Evolutionary conservation across 495 filamentous ascomycete species (phyloP).

Genomic region (Aspergillus egyptiacus): DNA sequence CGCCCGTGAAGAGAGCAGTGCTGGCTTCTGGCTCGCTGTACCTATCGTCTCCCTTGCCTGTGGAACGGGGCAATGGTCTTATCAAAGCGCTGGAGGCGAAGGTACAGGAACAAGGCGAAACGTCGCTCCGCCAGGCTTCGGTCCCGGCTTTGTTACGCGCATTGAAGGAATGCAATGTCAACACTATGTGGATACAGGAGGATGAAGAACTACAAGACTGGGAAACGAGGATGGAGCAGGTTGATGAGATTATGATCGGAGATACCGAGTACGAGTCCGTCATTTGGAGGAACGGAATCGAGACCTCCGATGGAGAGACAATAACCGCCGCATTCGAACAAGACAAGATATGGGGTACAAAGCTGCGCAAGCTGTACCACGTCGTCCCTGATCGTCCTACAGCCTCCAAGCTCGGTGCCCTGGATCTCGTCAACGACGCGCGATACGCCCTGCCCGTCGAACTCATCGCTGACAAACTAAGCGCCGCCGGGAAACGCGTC

Average conservation of each 20-base stretch:
- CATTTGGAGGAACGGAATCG: slow-evolving; percentile 39
- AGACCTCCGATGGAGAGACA: slow-evolving; percentile 23
- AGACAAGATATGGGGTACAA: slow-evolving; percentile 23
- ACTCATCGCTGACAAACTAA: slow-evolving; percentile 26
- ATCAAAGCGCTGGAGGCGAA: slow-evolving; percentile 27
- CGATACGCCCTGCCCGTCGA: slow-evolving; percentile 35
- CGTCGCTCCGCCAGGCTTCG: slow-evolving; percentile 25
- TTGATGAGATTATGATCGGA: slow-evolving; percentile 38
- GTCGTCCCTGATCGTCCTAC: slow-evolving; percentile 33
- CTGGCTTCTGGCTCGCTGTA: slow-evolving; percentile 35
- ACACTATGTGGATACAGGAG: slow-evolving; percentile 38
- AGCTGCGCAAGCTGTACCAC: slow-evolving; percentile 35
- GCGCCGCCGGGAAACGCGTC: slow-evolving; percentile 24
- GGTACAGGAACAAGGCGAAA: slow-evolving; percentile 25
- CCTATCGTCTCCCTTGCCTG: slow-evolving; percentile 30
- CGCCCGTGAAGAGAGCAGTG: slow-evolving; percentile 31
- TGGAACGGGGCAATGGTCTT: slow-evolving; percentile 25
- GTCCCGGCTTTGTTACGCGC: slow-evolving; percentile 25
- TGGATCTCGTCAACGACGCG: slow-evolving; percentile 34
- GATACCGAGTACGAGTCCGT: slow-evolving; percentile 40
- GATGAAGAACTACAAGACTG: slow-evolving; percentile 28
- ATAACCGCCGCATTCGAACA: slow-evolving; percentile 31
- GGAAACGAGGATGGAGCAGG: slow-evolving; percentile 29
- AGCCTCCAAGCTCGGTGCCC: slow-evolving; percentile 31
- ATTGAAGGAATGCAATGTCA: slow-evolving; percentile 32